Base-by-base conservation (phyloP, 2,329 filamentous ascomycete species). In the Diaporthe amygdali region DNA sequence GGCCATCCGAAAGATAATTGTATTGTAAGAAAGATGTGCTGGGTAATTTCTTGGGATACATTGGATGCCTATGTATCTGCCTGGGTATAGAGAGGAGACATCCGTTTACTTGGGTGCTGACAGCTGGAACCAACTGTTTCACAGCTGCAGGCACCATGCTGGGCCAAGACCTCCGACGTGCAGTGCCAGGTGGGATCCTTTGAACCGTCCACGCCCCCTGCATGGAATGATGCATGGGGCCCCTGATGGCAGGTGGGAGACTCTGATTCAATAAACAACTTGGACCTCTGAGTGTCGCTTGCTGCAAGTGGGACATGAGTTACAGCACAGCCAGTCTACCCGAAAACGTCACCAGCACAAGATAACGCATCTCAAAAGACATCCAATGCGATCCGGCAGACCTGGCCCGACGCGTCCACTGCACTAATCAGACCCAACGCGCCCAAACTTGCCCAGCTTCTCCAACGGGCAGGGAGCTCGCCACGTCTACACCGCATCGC, bases 401-500 rank as follows among this genome's bases (percentile, higher is more conserved):
- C 15, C 22, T 66, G 47, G 39, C 27, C 47, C 52, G 59, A 69
- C 70, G 61, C 70, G 55, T 55, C 41, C 44, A 39, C 44, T 41
- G 41, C 27, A 32, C 22, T 22, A 25, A 49, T 46, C 51, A 44
- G 39, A 7, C 20, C 47, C 61, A 44, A 25, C 71, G 32, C 47
- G 63, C 51, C 39, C 30, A 15, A 44, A 27, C 64, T 17, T 44
- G 64, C 30, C 44, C 71, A 61, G 32, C 30, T 39, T 34, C 25
- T 37, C 55, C 68, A 34, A 52, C 54, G 22, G 46, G n/a, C 34
- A 61, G 59, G 44, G 44, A 64, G 34, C 39, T 37, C 49, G 61
- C 52, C 68, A 34, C 66, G 52, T 55, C 52, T 46, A 70, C 71
- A 68, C 69, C 71, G 61, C 71, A 59, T 63, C 64, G 64, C 68